phyloP scores from a whole-genome alignment of 805 yeast genomes.

The Ogataea zsoltii region DNA sequence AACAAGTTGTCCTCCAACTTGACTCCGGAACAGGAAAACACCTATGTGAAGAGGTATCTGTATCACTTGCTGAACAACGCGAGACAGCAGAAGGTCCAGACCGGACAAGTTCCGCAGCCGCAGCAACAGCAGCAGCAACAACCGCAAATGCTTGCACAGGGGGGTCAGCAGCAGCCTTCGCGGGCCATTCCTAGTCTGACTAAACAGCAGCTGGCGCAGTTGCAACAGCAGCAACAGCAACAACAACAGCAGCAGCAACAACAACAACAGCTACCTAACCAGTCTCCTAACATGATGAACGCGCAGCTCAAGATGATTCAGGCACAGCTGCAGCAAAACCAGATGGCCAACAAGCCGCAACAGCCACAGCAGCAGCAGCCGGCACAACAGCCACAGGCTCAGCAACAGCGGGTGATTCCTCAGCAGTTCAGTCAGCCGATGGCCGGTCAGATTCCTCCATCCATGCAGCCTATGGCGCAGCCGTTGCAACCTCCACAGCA shows the following conservation, averaged over 20 bases:
- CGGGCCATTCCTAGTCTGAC: conserved; percentile 10
- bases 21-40: conserved; percentile 36
- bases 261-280: conserved; percentile 12
- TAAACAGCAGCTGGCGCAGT: conserved; percentile 19
- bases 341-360: conserved; percentile 21
- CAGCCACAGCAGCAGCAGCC: conserved; percentile 24
- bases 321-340: conserved; percentile 30
- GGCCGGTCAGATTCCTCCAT: conserved; percentile 11
- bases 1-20: conserved; percentile 34
- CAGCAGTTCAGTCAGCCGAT: conserved; percentile 10
- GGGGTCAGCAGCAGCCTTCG: conserved; percentile 25
- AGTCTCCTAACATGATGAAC: conserved; percentile 17
- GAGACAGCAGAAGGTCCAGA: conserved; percentile 16
- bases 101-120: conserved; percentile 11
- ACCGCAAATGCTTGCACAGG: conserved; percentile 22
- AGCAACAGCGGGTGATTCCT: conserved; percentile 7
- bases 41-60: conserved; percentile 36
- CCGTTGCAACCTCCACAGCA: conserved; percentile 26
- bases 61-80: conserved; percentile 28
- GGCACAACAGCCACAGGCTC: conserved; percentile 18
- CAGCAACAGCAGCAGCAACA: conserved; percentile 24
- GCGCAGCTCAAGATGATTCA: conserved; percentile 22
- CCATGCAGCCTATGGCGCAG: conserved; percentile 9
- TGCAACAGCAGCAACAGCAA: conserved; percentile 13
- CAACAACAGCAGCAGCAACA: conserved; percentile 9